Percentiles rank a stretch among this genome's conserved stretches.
Evolutionary conservation across 1,139 yeast genomes (phyloP).

Genomic region (Taphrina populina): DNA sequence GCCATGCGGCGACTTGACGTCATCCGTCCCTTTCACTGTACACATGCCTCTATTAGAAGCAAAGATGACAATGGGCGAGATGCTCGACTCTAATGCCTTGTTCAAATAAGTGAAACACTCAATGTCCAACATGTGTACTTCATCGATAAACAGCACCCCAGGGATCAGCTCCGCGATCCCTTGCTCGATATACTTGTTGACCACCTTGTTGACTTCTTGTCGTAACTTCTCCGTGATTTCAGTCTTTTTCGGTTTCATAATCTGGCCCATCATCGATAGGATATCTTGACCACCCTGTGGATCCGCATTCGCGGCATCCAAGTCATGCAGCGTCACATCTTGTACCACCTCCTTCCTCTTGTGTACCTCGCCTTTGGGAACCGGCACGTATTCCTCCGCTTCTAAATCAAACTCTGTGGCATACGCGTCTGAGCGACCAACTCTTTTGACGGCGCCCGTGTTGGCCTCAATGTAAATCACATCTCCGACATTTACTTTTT

Average conservation of each 20-base stretch:
- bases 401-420: slow-evolving; percentile 97
- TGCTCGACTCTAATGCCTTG: slow-evolving; percentile 84
- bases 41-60: slow-evolving; percentile 96
- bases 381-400: slow-evolving; percentile 97
- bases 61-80: slow-evolving; percentile 90
- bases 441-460: slow-evolving; percentile 96
- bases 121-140: slow-evolving; percentile 94
- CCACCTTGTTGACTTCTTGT: slow-evolving; percentile 90
- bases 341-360: slow-evolving; percentile 97
- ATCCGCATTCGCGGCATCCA: slow-evolving; percentile 92
- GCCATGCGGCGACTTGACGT: slow-evolving; percentile 89
- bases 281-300: slow-evolving; percentile 99
- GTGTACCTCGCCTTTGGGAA: slow-evolving; percentile 98
- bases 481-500: slow-evolving; percentile 90
- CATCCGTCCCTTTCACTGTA: slow-evolving; percentile 87
- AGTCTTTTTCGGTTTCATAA: slow-evolving; percentile 94
- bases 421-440: slow-evolving; percentile 96
- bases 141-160: slow-evolving; percentile 95
- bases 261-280: slow-evolving; percentile 97
- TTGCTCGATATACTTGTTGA: slow-evolving; percentile 92
- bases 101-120: slow-evolving; percentile 93
- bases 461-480: slow-evolving; percentile 95
- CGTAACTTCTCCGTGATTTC: slow-evolving; percentile 96
- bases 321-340: slow-evolving; percentile 92
- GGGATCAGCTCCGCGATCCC: slow-evolving; percentile 98